Conservation (phyloP, 2,329 filamentous ascomycete genomes). For the Sarocladiaceae sp. region DNA sequence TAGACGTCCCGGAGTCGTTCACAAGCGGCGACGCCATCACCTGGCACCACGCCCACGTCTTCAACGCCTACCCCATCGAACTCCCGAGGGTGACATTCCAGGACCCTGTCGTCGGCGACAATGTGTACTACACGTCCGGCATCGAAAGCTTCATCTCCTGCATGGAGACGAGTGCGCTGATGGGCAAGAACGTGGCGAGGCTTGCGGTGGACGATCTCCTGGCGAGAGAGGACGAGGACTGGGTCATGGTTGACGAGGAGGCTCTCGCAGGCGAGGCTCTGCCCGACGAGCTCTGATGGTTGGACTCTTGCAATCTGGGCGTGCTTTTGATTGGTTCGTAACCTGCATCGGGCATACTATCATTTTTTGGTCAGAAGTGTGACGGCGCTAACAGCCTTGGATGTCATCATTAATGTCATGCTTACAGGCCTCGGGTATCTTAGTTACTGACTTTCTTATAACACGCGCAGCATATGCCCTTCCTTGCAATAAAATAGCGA, state of each 20-base stretch:
- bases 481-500: too few relatives aligned
- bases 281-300: neutral
- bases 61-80: slow-evolving; percentile 81
- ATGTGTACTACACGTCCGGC: slow-evolving; percentile 66
- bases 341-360: too few relatives aligned
- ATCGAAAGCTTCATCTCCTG: slow-evolving; percentile 95
- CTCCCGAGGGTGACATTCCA: slow-evolving; percentile 87
- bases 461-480: too few relatives aligned
- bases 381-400: too few relatives aligned
- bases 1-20: slow-evolving; percentile 36
- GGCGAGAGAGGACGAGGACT: slow-evolving; percentile 17
- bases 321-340: neutral
- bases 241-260: neutral
- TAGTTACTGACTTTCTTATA: too few relatives aligned
- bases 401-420: too few relatives aligned
- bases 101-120: slow-evolving; percentile 63
- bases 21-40: slow-evolving; percentile 50
- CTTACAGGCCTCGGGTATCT: too few relatives aligned
- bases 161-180: slow-evolving; percentile 93
- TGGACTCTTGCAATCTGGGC: too few relatives aligned
- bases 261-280: neutral
- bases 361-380: too few relatives aligned
- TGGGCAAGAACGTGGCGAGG: slow-evolving; percentile 80
- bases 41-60: slow-evolving; percentile 74
- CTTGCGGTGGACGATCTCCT: slow-evolving; percentile 59